Conservation (phyloP, 805 yeast species). For the Saturnispora silvae region DNA sequence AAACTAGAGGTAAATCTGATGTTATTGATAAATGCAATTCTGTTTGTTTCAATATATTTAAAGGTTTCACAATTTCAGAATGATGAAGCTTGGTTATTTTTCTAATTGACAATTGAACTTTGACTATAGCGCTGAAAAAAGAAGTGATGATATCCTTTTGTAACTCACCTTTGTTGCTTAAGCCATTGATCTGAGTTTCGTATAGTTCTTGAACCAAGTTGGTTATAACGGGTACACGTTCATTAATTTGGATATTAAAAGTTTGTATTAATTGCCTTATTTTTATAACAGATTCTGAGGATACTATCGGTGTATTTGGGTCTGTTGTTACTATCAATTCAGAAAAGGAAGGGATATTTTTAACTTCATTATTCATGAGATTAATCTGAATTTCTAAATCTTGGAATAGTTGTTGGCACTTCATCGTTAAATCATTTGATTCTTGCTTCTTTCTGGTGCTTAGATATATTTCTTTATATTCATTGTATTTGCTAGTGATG, state of each 20-base stretch:
- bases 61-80: constrained; percentile 23
- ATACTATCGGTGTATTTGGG: constrained; percentile 20
- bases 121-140: constrained; percentile 27
- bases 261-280: constrained; percentile 16
- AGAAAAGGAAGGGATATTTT: constrained; percentile 22
- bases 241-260: constrained; percentile 16
- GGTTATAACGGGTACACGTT: constrained; percentile 25
- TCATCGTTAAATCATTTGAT: constrained; percentile 12
- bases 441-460: constrained; percentile 9
- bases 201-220: constrained; percentile 27
- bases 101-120: constrained; percentile 29
- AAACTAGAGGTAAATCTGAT: constrained; percentile 58
- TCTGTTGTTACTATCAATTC: constrained; percentile 23
- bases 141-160: constrained; percentile 27
- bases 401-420: constrained; percentile 15
- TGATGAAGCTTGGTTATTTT: constrained; percentile 24
- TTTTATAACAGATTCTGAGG: constrained; percentile 18
- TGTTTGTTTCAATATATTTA: constrained; percentile 23
- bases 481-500: constrained; percentile 33
- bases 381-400: constrained; percentile 19
- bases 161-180: constrained; percentile 23
- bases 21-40: constrained; percentile 30
- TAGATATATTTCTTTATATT: constrained; percentile 29
- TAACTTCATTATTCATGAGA: constrained; percentile 15
- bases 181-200: constrained; percentile 27